Evolutionary conservation across 169 alveolate species (phyloP), one percentile per base, ranked within the genome.

Genomic region (Cardiosporidium cionae): DNA sequence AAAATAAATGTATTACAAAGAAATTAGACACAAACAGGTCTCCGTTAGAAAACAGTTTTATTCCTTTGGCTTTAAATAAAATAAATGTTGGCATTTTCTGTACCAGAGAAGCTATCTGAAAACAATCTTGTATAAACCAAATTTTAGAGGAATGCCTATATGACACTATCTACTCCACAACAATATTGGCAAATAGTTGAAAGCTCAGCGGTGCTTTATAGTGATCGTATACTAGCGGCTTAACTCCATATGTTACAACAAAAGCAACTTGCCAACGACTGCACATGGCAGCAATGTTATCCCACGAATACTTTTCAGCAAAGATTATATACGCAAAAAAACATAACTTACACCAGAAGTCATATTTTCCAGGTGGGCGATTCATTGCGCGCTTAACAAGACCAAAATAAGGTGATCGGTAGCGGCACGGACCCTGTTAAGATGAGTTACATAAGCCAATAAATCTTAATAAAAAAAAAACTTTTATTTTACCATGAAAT

Each of bases 371-470:
- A n/a, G 98, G 98, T 22, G 95, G 87, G 37, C 92, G 33, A 65
- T 96, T 94, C 76, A 88, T 89, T 1, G 97, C 85, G 68, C 98
- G 86, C 29, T 88, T 88, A 22, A 93, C 87, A 64, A 75, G 88
- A 7, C 99, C 99, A 86, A 73, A 96, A 78, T 78, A 90, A 23
- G 99, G 99, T 33, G 97, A 87, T 65, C 69, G 62, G 27, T 72
- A 72, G 65, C 93, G 68, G 76, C 99, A 96, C 28, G 72, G 79
- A 4, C 99, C 99, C 93, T 91, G 82, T 36, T 31, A 3, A 5
- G 16, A 32, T 44, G 7, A 9, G 7, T 36, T 33, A 65, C 53
- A 35, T 22, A 23, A 35, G 67, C 7, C 65, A 34, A n/a, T n/a
- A n/a, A n/a, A n/a, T n/a, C n/a, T n/a, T n/a, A n/a, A n/a, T n/a